Evolutionary conservation across 257 asterid genomes (phyloP).

Genomic region (Solanum corneliomulleri): DNA sequence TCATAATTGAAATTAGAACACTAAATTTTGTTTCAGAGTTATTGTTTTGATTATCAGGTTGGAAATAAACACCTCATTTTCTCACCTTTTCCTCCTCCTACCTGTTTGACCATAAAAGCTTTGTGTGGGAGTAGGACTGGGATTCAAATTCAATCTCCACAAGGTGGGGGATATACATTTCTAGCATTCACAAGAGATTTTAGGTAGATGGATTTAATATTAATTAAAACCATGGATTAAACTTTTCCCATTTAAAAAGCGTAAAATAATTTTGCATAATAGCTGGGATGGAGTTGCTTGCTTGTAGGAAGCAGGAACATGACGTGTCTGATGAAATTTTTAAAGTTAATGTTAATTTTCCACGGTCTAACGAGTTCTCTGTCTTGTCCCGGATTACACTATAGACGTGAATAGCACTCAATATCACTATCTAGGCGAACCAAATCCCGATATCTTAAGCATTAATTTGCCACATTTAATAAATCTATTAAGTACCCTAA

Average conservation of each 20-base stretch:
- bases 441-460: neutral
- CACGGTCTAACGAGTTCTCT: neutral
- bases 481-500: neutral
- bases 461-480: neutral
- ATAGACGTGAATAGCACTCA: neutral
- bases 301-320: neutral
- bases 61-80: neutral
- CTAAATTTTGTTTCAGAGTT: neutral
- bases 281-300: neutral
- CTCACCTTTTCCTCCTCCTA: neutral
- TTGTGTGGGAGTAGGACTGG: neutral
- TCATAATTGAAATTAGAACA: neutral
- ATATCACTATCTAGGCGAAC: neutral
- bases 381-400: neutral
- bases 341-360: neutral
- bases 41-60: neutral
- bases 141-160: neutral
- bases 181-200: neutral
- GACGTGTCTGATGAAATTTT: neutral
- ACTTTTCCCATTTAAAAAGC: neutral
- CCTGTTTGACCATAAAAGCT: neutral
- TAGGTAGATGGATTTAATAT: neutral
- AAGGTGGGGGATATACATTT: neutral
- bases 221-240: neutral
- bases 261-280: neutral